Conservation (phyloP, 148 eudicot genomes). For the Rhododendron mucronatum region DNA sequence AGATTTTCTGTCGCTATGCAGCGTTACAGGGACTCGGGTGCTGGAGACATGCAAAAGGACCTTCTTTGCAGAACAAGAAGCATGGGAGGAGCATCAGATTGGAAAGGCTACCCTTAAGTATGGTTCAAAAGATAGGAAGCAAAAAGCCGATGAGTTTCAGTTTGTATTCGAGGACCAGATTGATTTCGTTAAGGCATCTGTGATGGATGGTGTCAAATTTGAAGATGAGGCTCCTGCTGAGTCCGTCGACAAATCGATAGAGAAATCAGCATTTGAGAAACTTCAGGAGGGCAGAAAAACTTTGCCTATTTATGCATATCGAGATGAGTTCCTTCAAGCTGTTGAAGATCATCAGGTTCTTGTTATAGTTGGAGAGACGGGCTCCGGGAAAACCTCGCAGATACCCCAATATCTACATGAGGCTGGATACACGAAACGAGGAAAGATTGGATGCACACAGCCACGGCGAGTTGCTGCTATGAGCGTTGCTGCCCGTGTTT, state of each 20-base stretch:
- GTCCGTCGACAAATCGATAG: slow-evolving; percentile 40
- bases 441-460: slow-evolving; percentile 85
- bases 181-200: slow-evolving; percentile 54
- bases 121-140: slow-evolving; percentile 54
- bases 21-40: slow-evolving; percentile 39
- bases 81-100: slow-evolving; percentile 72
- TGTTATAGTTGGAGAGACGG: slow-evolving; percentile 77
- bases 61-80: slow-evolving; percentile 71
- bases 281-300: slow-evolving; percentile 57
- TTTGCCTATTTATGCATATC: slow-evolving; percentile 52
- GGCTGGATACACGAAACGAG: slow-evolving; percentile 63
- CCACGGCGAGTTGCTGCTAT: slow-evolving; percentile 89
- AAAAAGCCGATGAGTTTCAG: slow-evolving; percentile 47
- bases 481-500: slow-evolving; percentile 82
- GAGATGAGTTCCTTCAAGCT: slow-evolving; percentile 50
- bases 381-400: slow-evolving; percentile 80
- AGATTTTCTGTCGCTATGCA: slow-evolving; percentile 65
- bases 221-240: slow-evolving; percentile 35
- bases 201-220: slow-evolving; percentile 61
- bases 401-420: slow-evolving; percentile 77
- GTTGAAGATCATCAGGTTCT: slow-evolving; percentile 65
- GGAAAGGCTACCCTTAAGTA: slow-evolving; percentile 85
- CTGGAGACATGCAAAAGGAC: slow-evolving; percentile 87
- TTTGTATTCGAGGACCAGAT: slow-evolving; percentile 74
- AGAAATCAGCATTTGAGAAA: slow-evolving; percentile 52